Conservation (phyloP, 1,284 basidiomycete genomes). For the Fistulinella cinereoalba region DNA sequence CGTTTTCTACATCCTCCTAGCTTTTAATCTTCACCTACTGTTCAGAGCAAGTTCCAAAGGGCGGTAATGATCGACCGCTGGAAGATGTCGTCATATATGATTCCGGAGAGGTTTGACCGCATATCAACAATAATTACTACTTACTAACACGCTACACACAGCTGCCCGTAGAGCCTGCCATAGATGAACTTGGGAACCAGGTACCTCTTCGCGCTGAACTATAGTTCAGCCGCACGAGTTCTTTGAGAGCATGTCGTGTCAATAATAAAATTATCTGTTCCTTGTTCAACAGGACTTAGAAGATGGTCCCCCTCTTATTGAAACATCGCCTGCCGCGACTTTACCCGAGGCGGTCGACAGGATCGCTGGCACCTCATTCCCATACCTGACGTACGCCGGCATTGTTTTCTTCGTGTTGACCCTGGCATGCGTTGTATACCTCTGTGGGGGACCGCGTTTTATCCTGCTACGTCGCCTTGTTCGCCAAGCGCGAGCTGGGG, state of each 20-base stretch:
- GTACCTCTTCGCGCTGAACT: slow-evolving; percentile 92
- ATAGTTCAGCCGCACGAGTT: slow-evolving; percentile 50
- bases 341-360: slow-evolving; percentile 14
- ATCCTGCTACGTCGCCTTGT: slow-evolving; percentile 42
- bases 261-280: slow-evolving; percentile 50
- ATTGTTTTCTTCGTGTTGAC: slow-evolving; percentile 45
- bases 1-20: not conserved
- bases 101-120: slow-evolving; percentile 71
- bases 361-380: slow-evolving; percentile 18
- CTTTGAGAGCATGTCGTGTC: slow-evolving; percentile 39
- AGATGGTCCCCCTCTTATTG: slow-evolving; percentile 13
- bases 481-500: slow-evolving; percentile 27
- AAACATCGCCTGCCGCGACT: slow-evolving; percentile 9
- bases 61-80: slow-evolving; percentile 63
- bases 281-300: slow-evolving; percentile 36
- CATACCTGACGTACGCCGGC: slow-evolving; percentile 42
- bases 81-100: slow-evolving; percentile 76
- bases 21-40: slow-evolving; percentile 15
- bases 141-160: slow-evolving; percentile 30
- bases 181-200: slow-evolving; percentile 74
- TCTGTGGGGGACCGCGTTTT: slow-evolving; percentile 51
- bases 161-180: slow-evolving; percentile 60
- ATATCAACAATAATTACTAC: not conserved
- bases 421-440: slow-evolving; percentile 49
- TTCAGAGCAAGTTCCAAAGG: slow-evolving; percentile 71